phyloP scores from a whole-genome alignment of 345 rosid genomes.

The Psidium guajava region DNA sequence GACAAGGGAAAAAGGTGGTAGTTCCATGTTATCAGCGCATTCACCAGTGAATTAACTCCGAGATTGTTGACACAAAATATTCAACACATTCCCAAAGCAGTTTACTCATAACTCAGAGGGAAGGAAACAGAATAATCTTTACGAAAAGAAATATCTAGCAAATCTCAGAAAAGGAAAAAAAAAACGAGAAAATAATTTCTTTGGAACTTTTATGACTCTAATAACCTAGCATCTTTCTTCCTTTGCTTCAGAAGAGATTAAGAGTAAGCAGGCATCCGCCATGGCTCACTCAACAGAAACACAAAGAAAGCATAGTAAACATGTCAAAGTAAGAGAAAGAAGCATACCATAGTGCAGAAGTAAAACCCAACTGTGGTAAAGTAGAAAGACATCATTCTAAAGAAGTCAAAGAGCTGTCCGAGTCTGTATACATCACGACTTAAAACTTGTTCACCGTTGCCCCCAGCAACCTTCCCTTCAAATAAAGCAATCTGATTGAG shows the following conservation, averaged over 20 bases:
- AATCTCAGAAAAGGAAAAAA: background rate
- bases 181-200: background rate
- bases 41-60: background rate
- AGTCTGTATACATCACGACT: slow-evolving; percentile 97
- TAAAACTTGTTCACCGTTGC: slow-evolving; percentile 98
- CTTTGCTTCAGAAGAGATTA: background rate
- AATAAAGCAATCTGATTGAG: slow-evolving; percentile 95
- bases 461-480: slow-evolving; percentile 99
- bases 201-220: background rate
- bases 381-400: slow-evolving; percentile 94
- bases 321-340: background rate
- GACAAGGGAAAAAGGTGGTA: background rate
- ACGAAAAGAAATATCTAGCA: background rate
- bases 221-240: background rate
- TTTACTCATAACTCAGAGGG: background rate
- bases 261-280: background rate
- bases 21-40: background rate
- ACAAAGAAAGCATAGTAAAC: background rate
- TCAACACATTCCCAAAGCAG: background rate
- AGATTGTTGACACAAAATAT: background rate
- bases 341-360: slow-evolving; percentile 79
- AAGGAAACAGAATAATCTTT: background rate
- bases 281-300: background rate
- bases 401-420: slow-evolving; percentile 97
- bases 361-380: slow-evolving; percentile 95